Base-by-base conservation (phyloP, 768 basidiomycete genomes). In the Mrakia blollopis region DNA sequence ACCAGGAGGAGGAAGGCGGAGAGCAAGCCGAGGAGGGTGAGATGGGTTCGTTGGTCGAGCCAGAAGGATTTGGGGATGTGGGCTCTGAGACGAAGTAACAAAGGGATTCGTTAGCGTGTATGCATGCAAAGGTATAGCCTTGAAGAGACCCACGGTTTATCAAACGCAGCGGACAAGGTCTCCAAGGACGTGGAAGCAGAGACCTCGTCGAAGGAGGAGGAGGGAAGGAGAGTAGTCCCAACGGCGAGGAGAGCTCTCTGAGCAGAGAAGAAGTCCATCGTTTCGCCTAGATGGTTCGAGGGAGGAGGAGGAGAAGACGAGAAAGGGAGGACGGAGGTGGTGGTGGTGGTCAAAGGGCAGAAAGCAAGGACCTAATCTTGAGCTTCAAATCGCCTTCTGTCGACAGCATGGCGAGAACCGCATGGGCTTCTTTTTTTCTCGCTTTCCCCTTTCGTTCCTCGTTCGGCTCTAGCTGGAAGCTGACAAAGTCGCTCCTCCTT, bases 1-100 rank as follows among this genome's bases (percentile, higher is more conserved):
- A 68, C 23, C 32, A 63, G 7, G 37, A 78, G 67, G 35, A 47
- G 35, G n/a, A 41, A 18, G 73, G 74, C 25, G 28, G 77, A 78
- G 30, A 70, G 32, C 3, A 61, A 25, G 18, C 32, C 73, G 57
- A 74, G 61, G 30, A 78, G 60, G 9, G 47, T 21, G 21, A 72
- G 54, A 13, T 47, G 69, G 4, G 77, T 62, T n/a, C 77, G 65
- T 6, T 67, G 25, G 35, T 78, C 77, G 50, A 23, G 28, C 44
- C 47, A 68, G 52, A 69, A 70, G 39, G 71, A 57, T 65, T n/a
- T 28, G 1, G 65, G 57, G 67, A 62, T 74, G 28, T 70, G 73
- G 21, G 60, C 50, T 18, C 67, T 61, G 52, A 18, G 61, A 62
- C 2, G 23, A 68, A 68, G 11, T n/a, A 0, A 68, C 6, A 21